Conservation (phyloP, 2,329 filamentous ascomycete species). For the Ceratocystis diversiconidia region DNA sequence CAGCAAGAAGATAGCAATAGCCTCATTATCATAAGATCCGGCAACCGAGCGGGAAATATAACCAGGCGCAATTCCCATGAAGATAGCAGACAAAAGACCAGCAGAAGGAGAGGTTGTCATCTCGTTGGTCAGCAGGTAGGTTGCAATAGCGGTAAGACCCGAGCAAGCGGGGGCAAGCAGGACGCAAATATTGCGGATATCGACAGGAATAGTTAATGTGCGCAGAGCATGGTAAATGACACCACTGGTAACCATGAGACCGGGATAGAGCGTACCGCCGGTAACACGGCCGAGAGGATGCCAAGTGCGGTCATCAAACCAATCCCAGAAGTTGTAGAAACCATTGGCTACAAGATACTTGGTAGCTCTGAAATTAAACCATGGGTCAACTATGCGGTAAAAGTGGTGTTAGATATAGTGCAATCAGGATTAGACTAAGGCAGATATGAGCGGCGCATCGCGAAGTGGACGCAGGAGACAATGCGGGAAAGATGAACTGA, state of each 20-base stretch:
- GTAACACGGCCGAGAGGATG: slow-evolving; percentile 96
- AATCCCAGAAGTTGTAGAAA: slow-evolving; percentile 99
- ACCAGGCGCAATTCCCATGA: slow-evolving; percentile 95
- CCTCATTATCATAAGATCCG: slow-evolving; percentile 98
- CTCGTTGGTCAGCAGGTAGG: slow-evolving; percentile 91
- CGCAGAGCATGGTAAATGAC: slow-evolving; percentile 89
- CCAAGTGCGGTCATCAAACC: slow-evolving; percentile 99
- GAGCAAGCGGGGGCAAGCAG: slow-evolving; percentile 90
- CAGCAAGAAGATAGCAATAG: slow-evolving; percentile 95
- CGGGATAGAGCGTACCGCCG: slow-evolving; percentile 95
- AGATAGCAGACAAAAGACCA: slow-evolving; percentile 80
- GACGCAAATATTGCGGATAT: slow-evolving; percentile 98
- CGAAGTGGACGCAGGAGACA: neutral
- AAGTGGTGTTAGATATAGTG: slow-evolving; percentile 11
- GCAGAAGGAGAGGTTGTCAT: slow-evolving; percentile 94
- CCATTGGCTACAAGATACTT: slow-evolving; percentile 95
- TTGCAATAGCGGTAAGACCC: slow-evolving; percentile 78
- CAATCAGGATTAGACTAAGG: slow-evolving; percentile 21
- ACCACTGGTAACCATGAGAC: slow-evolving; percentile 97
- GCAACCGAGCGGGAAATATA: slow-evolving; percentile 97
- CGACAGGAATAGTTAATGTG: slow-evolving; percentile 77
- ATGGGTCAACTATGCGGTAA: slow-evolving; percentile 67
- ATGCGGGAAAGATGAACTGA: slow-evolving; percentile 37
- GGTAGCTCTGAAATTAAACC: slow-evolving; percentile 98
- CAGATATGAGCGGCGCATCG: slow-evolving; percentile 7